phyloP scores from a whole-genome alignment of 1,284 basidiomycete species.

The Anthracocystis setariae region DNA sequence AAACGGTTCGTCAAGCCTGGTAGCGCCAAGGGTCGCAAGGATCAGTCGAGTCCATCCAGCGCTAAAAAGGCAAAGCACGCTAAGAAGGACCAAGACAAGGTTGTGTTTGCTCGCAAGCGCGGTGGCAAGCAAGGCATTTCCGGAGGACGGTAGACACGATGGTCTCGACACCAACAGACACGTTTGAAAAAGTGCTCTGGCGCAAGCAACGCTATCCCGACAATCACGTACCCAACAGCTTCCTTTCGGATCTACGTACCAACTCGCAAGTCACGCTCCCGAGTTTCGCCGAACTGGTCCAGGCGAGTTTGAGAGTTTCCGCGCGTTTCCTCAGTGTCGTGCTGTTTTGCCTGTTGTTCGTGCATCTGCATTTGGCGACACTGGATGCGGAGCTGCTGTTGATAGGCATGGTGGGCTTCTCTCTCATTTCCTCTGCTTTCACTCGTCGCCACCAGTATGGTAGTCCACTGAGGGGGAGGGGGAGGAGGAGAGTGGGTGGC shows the following conservation, averaged over 20 bases:
- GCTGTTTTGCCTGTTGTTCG: constrained; percentile 50
- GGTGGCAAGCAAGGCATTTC: constrained; percentile 36
- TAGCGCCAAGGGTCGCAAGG: constrained; percentile 2
- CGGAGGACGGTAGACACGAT: constrained; percentile 14
- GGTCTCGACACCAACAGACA: neutral
- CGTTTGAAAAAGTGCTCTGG: constrained; percentile 88
- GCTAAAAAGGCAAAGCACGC: constrained; percentile 11
- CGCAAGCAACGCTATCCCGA: constrained; percentile 80
- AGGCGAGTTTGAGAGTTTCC: constrained; percentile 69
- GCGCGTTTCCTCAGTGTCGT: constrained; percentile 42
- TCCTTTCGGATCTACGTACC: constrained; percentile 76
- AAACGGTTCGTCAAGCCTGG: constrained; percentile 36
- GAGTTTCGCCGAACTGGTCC: constrained; percentile 80
- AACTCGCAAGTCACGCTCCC: constrained; percentile 50
- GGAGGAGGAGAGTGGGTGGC: constrained; percentile 3
- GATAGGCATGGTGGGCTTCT: neutral
- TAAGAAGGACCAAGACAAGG: constrained; percentile 35
- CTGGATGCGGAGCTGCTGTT: constrained; percentile 23
- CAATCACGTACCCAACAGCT: constrained; percentile 82
- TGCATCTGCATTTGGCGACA: constrained; percentile 39
- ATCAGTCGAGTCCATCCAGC: constrained; percentile 3
- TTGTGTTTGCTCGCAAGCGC: constrained; percentile 39
- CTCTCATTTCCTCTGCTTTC: neutral
- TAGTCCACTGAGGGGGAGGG: neutral
- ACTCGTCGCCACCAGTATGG: neutral